Percentiles rank a stretch among this genome's conserved stretches.
Conservation (phyloP, 2,329 filamentous ascomycete genomes). For the Exophiala xenobiotica region DNA sequence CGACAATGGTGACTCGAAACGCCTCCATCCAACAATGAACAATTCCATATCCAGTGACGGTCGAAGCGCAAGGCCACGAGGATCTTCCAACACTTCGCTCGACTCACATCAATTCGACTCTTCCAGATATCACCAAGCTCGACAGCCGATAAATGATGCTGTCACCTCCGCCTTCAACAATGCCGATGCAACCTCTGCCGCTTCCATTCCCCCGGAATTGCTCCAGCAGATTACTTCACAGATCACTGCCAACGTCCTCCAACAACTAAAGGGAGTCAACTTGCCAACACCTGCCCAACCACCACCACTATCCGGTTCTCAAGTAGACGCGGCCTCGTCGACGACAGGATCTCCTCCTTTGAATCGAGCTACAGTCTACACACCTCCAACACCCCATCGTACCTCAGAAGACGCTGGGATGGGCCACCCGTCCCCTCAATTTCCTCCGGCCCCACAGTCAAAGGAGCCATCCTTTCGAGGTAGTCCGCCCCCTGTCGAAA, state of each 20-base stretch:
- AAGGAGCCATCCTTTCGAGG: constrained; percentile 28
- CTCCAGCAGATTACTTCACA: constrained; percentile 57
- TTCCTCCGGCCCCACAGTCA: constrained; percentile 13
- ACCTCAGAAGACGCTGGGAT: constrained; percentile 26
- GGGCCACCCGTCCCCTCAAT: constrained; percentile 21
- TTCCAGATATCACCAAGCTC: constrained; percentile 30
- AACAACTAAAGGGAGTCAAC: constrained; percentile 55
- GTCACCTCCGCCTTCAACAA: constrained; percentile 57
- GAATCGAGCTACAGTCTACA: constrained; percentile 48
- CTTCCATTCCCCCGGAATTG: constrained; percentile 58
- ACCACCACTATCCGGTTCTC: constrained; percentile 32
- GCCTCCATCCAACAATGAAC: constrained; percentile 15
- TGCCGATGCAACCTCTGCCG: constrained; percentile 44
- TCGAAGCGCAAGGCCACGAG: constrained; percentile 6
- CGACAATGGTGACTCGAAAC: constrained; percentile 16
- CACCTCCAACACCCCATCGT: constrained; percentile 54
- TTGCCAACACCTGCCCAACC: constrained; percentile 35
- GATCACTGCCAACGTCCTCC: constrained; percentile 59
- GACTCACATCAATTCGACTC: constrained; percentile 14
- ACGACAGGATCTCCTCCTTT: constrained; percentile 43
- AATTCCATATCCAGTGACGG: constrained; percentile 12
- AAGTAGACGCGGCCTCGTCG: constrained; percentile 37
- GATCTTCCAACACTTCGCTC: constrained; percentile 10
- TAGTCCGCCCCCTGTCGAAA: constrained; percentile 28
- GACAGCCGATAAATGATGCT: constrained; percentile 56